Base-by-base conservation (phyloP, 2,329 filamentous ascomycete species). In the Madurella fahalii region DNA sequence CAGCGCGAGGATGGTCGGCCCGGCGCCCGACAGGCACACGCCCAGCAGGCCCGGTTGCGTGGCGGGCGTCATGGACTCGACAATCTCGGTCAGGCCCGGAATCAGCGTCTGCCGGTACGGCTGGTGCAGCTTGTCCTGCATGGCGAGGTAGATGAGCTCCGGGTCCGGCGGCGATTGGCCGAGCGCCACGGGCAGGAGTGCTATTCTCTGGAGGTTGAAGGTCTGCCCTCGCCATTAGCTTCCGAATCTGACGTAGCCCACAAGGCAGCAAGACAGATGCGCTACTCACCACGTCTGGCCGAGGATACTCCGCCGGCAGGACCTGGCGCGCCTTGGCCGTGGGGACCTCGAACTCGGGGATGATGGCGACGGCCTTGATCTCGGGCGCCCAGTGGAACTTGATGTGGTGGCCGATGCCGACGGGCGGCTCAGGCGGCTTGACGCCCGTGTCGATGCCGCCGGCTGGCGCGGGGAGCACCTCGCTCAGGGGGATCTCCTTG, bases 111-210 rank as follows among this genome's bases (percentile, higher is more conserved):
- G 87, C 51, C 94, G 87, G 76, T 99, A 97, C 42, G 91, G 94
- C 73, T 99, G 94, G 75, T 99, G 94, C 58, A 99, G 84, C 74
- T 92, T 95, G 77, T 99, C 94, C 74, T 97, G 94, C 94, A 99
- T 99, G 45, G 92, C 93, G 46, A 95, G 85, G 75, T 95, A 95
- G 70, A 99, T 99, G 72, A 95, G 87, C 65, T 95, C 87, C 18
- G 94, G 87, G 68, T 96, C 88, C 1, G 92, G 93, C 9, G 94
- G 93, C 8, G 89, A 93, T 69, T 90, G 86, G 60, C 92, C 91
- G 44, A 99, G 80, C 1, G 92, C 92, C 11, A 91, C 90, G 32
- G 93, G 92, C 12, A 99, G 81, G 47, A 99, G 81, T 2, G 93
- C 92, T 70, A 96, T 90, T 61, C 94, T 83, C 74, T 97, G 94